These are phyloP conservation scores for Hypomyces rosellus DNA, from an alignment of 2,329 filamentous ascomycete species.

Conservation along the genomic window DNA sequence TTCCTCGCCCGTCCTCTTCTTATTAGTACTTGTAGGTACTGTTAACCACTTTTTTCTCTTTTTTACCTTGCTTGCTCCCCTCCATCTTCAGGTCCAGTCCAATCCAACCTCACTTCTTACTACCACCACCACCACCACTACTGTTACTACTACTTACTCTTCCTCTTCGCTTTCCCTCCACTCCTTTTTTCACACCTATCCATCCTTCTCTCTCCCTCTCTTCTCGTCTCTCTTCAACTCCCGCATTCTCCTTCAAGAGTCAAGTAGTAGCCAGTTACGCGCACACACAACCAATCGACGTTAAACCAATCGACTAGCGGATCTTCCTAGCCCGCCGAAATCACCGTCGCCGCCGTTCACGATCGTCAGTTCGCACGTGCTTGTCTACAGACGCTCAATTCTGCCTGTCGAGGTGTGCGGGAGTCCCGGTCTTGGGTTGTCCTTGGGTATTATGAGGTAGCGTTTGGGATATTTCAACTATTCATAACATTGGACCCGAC, in stretches of 20 bases:
- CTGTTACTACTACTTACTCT: conserved; percentile 16
- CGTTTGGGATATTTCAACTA: conserved; percentile 11
- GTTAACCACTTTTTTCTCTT: not conserved
- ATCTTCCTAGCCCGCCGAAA: not conserved
- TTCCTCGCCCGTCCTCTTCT: conserved; percentile 8
- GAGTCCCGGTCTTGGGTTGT: conserved; percentile 5
- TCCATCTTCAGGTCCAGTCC: conserved; percentile 11
- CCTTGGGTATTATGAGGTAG: conserved; percentile 14
- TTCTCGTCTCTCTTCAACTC: conserved; percentile 13
- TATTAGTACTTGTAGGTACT: conserved; percentile 1
- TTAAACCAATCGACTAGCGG: not conserved
- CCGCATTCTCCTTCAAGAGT: conserved; percentile 11
- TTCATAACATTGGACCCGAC: conserved; percentile 9
- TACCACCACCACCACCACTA: conserved; percentile 11
- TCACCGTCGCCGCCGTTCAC: not conserved
- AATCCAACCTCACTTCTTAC: conserved; percentile 10
- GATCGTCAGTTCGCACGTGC: conserved; percentile 7
- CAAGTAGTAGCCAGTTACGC: conserved; percentile 8
- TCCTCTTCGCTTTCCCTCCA: conserved; percentile 16
- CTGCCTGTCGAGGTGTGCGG: not conserved
- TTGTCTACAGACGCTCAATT: not conserved
- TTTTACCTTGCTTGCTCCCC: conserved; percentile 7
- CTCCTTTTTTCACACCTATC: not conserved
- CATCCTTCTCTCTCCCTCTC: conserved; percentile 10
- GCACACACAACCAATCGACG: not conserved